Evolutionary conservation across 2,329 filamentous ascomycete species (phyloP).

Genomic region (Aschersonia sp.): DNA sequence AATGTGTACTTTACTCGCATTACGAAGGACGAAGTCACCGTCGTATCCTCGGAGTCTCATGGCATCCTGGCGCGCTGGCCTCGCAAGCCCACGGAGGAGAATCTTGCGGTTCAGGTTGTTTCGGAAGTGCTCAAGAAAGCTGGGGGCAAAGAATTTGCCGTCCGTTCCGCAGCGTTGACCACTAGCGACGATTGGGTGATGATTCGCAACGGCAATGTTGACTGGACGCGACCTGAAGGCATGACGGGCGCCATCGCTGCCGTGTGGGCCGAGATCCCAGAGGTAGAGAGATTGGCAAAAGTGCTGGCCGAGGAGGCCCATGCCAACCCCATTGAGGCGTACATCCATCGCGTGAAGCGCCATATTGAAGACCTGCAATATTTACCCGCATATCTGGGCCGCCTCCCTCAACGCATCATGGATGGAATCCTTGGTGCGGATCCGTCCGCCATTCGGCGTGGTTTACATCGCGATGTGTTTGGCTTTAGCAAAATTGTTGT

Average conservation of each 20-base stretch:
- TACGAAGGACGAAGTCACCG: conserved; percentile 55
- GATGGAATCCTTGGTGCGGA: conserved; percentile 47
- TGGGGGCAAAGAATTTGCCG: conserved; percentile 53
- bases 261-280: conserved; percentile 63
- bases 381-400: conserved; percentile 58
- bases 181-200: conserved; percentile 65
- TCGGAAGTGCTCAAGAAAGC: conserved; percentile 69
- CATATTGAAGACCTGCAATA: conserved; percentile 66
- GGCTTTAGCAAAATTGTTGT: conserved; percentile 80
- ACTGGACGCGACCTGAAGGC: conserved; percentile 73
- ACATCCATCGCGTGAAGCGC: conserved; percentile 70
- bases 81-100: conserved; percentile 28
- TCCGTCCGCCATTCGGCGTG: conserved; percentile 24
- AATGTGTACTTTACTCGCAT: conserved; percentile 84
- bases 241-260: conserved; percentile 69
- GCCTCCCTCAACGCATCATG: conserved; percentile 54
- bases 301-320: conserved; percentile 79
- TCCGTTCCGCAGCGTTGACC: conserved; percentile 59
- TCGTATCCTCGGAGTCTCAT: conserved; percentile 65
- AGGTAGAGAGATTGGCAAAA: conserved; percentile 59
- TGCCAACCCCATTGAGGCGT: conserved; percentile 66
- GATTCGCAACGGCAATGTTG: conserved; percentile 64
- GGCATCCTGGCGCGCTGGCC: conserved; percentile 64
- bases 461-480: conserved; percentile 57
- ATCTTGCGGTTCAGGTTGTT: conserved; percentile 48